Base-by-base conservation (phyloP, 1,284 basidiomycete genomes). In the Microstroma glucosiphilum region DNA sequence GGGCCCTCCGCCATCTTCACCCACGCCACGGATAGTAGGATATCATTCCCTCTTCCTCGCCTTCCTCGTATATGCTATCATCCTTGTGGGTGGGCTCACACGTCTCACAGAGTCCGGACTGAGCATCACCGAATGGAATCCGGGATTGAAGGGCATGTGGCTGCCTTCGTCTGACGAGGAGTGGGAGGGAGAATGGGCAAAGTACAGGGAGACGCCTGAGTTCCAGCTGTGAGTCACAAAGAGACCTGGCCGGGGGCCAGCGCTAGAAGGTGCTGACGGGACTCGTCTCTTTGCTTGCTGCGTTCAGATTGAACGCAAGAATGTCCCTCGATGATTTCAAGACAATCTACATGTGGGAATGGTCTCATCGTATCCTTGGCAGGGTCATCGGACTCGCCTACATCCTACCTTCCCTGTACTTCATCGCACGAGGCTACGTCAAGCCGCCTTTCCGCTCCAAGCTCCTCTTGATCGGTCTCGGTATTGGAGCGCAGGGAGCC, bases 261-360 rank as follows among this genome's bases (percentile, higher is more conserved):
- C 30, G 30, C 30, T 37, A 9, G 30, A 3, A 37, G 9, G 30
- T 37, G 30, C 30, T 37, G 30, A 37, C 3, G 30, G 9, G 46
- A 19, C 12, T 17, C 19, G 12, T 55, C 25, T 25, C 25, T 25
- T 15, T 23, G 30, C 57, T 58, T 40, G 15, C 1, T 37, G 30
- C 30, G 4, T 37, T 37, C 46, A 94, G 92, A 69, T 82, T 94
- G 68, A 98, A 98, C 81, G 87, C 89, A 66, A 86, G 87, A 41
- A 92, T 97, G 68, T 85, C 86, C 11, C 81, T 97, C 59, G 83
- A 88, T 23, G 89, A 97, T 75, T 99, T 99, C 83, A 98, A 98
- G 81, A 85, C 84, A 66, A 98, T 99, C 69, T 99, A 93, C 82
- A 90, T 89, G 82, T 96, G 94, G 96, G 96, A 99, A 84, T 98